Base-by-base conservation (phyloP, 129 eudicot genomes). In the Pittosporum tobira region DNA sequence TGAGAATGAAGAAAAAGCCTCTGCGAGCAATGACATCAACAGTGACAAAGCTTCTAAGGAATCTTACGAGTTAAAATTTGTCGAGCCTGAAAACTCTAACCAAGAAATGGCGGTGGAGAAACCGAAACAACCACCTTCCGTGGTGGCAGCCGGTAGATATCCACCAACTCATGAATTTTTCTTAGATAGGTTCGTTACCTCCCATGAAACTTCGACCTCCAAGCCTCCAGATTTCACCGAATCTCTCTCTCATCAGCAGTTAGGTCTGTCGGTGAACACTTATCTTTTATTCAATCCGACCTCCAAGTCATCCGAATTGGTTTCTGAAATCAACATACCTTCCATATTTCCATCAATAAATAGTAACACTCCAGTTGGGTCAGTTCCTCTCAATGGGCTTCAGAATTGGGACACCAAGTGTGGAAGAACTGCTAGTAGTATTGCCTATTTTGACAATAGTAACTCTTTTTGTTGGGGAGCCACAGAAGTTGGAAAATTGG, bases 91-190 rank as follows among this genome's bases (percentile, higher is more conserved):
- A 38, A 56, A 56, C 27, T 56, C 61, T 5, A 56, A 56, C 26
- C 61, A 56, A 18, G 44, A 26, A 30, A 25, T 60, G 2, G 18
- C 76, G 10, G 53, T 48, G 57, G 67, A 64, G 14, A 72, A 72
- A 43, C 56, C 62, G 28, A 63, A 53, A 47, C 44, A 69, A 19
- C 70, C 34, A 11, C 61, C 44, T 55, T n/a, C 31, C 18, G 29
- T 29, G 20, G 13, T 27, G 21, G 18, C 57, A 36, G 2, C 40
- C 46, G 63, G 63, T 7, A 64, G 49, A 18, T 57, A 70, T 62
- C 61, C 71, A 1, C 70, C 88, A 13, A 80, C 86, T 34, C 95
- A 85, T 6, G 88, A 82, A 50, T 89, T 85, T 66, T 83, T 88
- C 63, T 79, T 79, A 10, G 78, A 84, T 53, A 66, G 85, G 43